A percentile compares a stretch with the other conserved stretches of the same genome.
Evolutionary conservation across 257 asterid species (phyloP).

Genomic region (Primulina eburnea): DNA sequence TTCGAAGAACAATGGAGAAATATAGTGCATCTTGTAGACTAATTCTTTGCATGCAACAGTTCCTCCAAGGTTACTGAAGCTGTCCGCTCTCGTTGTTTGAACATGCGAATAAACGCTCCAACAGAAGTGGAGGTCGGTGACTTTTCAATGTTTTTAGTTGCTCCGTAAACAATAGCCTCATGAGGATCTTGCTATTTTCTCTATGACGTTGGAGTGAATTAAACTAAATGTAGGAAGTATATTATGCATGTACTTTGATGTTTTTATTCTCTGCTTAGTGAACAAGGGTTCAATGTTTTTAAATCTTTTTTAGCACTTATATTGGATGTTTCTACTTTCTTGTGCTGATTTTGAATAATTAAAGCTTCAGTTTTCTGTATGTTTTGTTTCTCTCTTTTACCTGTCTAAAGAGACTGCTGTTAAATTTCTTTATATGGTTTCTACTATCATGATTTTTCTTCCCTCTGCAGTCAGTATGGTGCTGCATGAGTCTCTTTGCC

Average conservation of each 20-base stretch:
- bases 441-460: too few relatives aligned
- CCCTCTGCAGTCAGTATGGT: too few relatives aligned
- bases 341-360: not conserved
- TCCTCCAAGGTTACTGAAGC: conserved; percentile 98
- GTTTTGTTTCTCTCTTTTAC: not conserved
- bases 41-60: conserved; percentile 90
- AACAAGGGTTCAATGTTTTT: not conserved
- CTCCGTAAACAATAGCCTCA: not conserved
- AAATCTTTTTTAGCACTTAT: not conserved
- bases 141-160: conserved; percentile 7
- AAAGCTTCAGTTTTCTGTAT: not conserved
- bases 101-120: conserved; percentile 86
- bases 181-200: not conserved
- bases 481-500: not conserved
- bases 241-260: not conserved
- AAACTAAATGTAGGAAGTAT: not conserved
- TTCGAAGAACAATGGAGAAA: conserved; percentile 92
- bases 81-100: conserved; percentile 95
- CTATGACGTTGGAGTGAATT: not conserved
- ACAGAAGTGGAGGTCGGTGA: conserved; percentile 68
- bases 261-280: not conserved
- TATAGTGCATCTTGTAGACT: conserved; percentile 91
- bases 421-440: too few relatives aligned
- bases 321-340: not conserved
- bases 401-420: not conserved